Evolutionary conservation across 257 asterid species (phyloP).

Genomic region (Anisodus tanguticus): DNA sequence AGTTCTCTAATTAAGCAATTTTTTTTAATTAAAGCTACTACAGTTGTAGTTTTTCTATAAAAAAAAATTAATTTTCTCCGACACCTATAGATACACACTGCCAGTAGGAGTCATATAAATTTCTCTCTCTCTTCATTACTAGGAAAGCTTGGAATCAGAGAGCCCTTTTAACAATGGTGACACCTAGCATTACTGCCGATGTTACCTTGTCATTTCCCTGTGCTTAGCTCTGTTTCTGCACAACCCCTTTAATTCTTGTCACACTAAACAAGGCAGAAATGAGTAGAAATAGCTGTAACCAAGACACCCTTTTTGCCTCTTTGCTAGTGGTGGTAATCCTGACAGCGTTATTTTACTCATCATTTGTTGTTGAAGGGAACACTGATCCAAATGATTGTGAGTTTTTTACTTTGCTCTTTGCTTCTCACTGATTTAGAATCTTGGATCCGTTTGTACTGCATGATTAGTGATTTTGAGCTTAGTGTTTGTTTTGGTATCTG

Average conservation of each 20-base stretch:
- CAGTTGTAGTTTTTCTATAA: background rate
- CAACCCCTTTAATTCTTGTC: constrained; percentile 10
- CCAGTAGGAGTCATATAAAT: background rate
- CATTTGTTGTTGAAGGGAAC: constrained; percentile 43
- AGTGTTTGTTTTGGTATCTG: background rate
- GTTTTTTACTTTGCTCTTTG: constrained; percentile 5
- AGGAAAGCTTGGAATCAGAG: constrained; percentile 66
- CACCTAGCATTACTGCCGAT: constrained; percentile 44
- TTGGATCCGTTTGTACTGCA: constrained; percentile 8
- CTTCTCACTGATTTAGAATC: background rate
- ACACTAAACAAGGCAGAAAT: background rate
- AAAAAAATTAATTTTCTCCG: constrained; percentile 46
- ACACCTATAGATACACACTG: constrained; percentile 39
- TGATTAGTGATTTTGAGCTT: constrained; percentile 32
- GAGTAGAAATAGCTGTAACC: constrained; percentile 21
- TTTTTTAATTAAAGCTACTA: constrained; percentile 1
- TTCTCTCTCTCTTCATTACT: constrained; percentile 45
- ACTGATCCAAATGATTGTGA: constrained; percentile 83
- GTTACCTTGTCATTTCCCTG: constrained; percentile 27
- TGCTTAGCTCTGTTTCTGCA: background rate
- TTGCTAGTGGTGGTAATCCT: constrained; percentile 41
- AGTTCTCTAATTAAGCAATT: background rate
- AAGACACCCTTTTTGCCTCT: background rate
- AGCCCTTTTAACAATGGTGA: constrained; percentile 65
- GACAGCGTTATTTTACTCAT: constrained; percentile 38